phyloP scores from a whole-genome alignment of 257 asterid species.

The Nicotiana sylvestris region DNA sequence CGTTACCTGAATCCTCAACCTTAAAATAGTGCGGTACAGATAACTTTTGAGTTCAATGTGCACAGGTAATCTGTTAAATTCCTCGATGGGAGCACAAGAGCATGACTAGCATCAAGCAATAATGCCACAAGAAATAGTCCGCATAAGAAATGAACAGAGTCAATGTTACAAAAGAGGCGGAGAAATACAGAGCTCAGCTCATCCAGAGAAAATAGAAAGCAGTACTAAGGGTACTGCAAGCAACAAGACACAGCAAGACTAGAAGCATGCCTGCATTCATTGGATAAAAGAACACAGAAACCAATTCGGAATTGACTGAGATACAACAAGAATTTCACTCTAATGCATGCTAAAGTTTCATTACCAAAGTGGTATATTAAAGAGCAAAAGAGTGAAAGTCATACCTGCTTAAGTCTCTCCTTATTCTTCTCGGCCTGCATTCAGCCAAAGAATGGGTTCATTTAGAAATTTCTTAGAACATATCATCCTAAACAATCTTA shows the following conservation, averaged over 20 bases:
- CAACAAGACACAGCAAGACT: neutral
- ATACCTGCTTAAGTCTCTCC: slow-evolving; percentile 74
- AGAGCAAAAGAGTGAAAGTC: neutral
- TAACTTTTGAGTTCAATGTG: neutral
- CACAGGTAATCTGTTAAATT: neutral
- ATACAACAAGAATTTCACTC: neutral
- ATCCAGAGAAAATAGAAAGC: neutral
- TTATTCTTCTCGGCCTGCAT: slow-evolving; percentile 72
- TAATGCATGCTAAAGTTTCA: neutral
- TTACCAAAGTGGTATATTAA: neutral
- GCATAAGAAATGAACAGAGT: neutral
- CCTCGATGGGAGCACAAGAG: neutral
- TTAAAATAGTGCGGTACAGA: neutral
- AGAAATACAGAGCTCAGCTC: neutral
- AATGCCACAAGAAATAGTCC: neutral
- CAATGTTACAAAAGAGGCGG: neutral
- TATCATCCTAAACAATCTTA: neutral
- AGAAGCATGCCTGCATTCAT: neutral
- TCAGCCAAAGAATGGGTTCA: neutral
- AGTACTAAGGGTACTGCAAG: neutral
- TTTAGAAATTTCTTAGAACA: neutral
- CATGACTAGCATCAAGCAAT: neutral
- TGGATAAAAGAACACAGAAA: neutral
- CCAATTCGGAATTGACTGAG: neutral
- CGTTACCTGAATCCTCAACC: neutral